These are phyloP conservation scores for Candida dendrica DNA, from an alignment of 805 yeast species.

Conservation along the genomic window DNA sequence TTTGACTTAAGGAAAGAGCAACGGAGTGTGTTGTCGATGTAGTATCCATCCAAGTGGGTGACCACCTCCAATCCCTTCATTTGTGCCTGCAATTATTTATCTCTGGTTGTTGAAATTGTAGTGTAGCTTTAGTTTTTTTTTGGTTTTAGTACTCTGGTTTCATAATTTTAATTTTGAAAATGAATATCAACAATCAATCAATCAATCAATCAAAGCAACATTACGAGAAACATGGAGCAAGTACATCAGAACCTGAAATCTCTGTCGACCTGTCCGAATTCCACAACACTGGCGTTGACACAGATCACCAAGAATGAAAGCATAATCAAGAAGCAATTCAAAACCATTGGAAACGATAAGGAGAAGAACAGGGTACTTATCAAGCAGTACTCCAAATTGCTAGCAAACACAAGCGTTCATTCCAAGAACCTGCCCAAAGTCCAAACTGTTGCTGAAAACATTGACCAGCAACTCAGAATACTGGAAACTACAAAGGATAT, in stretches of 20 bases:
- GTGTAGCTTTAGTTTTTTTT: too few relatives aligned
- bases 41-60: neutral
- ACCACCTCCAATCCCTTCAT: neutral
- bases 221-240: slow-evolving; percentile 1
- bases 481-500: slow-evolving; percentile 49
- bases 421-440: slow-evolving; percentile 21
- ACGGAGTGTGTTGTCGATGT: neutral
- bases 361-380: slow-evolving; percentile 4
- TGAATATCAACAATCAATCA: too few relatives aligned
- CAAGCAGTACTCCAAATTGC: slow-evolving; percentile 5
- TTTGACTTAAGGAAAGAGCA: neutral
- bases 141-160: too few relatives aligned
- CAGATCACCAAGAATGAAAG: slow-evolving; percentile 17
- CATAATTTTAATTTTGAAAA: too few relatives aligned
- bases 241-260: neutral
- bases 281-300: neutral
- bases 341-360: slow-evolving; percentile 8
- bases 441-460: slow-evolving; percentile 54
- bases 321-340: slow-evolving; percentile 14
- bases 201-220: neutral
- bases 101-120: too few relatives aligned
- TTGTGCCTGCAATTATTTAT: too few relatives aligned
- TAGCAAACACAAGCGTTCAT: neutral
- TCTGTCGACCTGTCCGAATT: slow-evolving; percentile 1
- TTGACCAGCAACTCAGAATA: slow-evolving; percentile 68